Evolutionary conservation across 169 alveolate species (phyloP), one percentile per base, ranked within the genome.

Genomic region (Plasmodium vinckei): DNA sequence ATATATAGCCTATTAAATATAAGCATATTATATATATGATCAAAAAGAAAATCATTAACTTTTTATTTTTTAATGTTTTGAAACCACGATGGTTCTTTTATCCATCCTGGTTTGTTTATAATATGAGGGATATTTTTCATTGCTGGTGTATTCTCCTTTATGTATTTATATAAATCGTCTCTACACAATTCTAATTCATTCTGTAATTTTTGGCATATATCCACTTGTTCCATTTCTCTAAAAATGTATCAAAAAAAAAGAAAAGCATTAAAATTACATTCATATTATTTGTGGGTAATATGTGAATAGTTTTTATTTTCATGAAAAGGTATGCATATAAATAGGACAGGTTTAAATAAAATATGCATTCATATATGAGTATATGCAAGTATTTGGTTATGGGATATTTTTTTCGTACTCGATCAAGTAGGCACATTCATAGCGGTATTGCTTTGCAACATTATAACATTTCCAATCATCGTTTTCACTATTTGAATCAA

Each of bases 371-470:
- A 33, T 33, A 33, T 33, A 33, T 33, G 42, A 33, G 42, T 33
- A 33, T 33, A 33, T 33, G 42, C 42, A 33, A 33, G 0, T 5
- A 33, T 33, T 33, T 33, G 42, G 42, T 33, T 33, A 33, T 33
- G 47, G 51, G 1, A n/a, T n/a, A 25, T 64, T 10, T 64, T 27
- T 1, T 5, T 19, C 61, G 27, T 79, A 79, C 89, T 79, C 89
- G 19, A 25, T 79, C 61, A 79, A 39, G 17, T 65, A 65, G 7
- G 92, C 75, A 23, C 95, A 93, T 65, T 93, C 95, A 54, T 90
- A 92, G 10, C 93, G 94, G 63, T 93, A 93, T 84, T 93, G 95
- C 84, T 73, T 93, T 13, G 95, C 94, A 15, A 75, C 44, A 87
- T 90, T 88, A 72, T 84, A 93, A 67, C 95, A 93, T n/a, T 89